Conservation (phyloP, 208 protist species). For the Phytomonas sp. region DNA sequence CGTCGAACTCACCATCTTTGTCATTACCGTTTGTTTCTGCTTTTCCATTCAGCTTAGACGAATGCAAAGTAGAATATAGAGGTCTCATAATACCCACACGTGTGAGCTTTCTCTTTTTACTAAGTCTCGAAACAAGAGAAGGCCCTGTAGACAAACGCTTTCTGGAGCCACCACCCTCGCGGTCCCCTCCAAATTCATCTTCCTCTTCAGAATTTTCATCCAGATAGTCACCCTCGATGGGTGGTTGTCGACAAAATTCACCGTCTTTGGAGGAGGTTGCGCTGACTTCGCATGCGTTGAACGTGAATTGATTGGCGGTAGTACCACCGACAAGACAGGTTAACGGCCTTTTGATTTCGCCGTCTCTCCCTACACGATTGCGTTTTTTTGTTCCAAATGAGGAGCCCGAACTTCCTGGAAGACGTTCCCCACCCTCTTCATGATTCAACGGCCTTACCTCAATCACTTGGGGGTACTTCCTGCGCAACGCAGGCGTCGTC, state of each 20-base stretch:
- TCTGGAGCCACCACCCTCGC: neutral
- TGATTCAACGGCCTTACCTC: slow-evolving; percentile 5
- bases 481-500: slow-evolving; percentile 19
- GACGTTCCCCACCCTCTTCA: neutral
- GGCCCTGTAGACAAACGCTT: neutral
- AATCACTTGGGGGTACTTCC: slow-evolving; percentile 15
- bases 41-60: slow-evolving; percentile 1
- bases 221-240: neutral
- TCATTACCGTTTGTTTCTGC: slow-evolving; percentile 10
- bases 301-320: neutral
- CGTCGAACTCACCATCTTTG: slow-evolving; percentile 6
- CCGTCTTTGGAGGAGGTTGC: neutral
- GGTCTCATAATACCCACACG: neutral
- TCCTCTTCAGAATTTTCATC: neutral
- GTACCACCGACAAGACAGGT: neutral
- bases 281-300: neutral
- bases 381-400: neutral
- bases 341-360: neutral
- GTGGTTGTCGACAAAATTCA: neutral
- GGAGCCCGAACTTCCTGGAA: neutral
- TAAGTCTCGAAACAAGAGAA: neutral
- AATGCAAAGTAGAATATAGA: neutral
- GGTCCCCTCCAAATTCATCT: neutral
- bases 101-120: neutral
- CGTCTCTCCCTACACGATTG: neutral